Conservation (phyloP, 108 stramenopile species). For the Fistulifera pelliculosa region DNA sequence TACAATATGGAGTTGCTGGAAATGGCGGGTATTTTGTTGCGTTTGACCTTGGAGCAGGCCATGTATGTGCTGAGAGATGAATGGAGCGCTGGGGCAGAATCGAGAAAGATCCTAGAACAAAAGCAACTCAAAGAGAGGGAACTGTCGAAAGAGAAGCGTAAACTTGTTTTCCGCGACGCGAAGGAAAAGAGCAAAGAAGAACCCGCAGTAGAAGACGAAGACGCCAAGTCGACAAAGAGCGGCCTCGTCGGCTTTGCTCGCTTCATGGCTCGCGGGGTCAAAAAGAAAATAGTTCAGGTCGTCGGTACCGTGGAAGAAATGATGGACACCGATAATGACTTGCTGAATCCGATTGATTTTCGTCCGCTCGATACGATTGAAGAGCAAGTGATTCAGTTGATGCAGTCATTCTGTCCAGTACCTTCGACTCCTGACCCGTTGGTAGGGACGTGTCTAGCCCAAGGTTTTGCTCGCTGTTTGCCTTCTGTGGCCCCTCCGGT, state of each 20-base stretch:
- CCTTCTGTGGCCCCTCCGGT: slow-evolving; percentile 50
- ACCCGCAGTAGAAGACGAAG: slow-evolving; percentile 10
- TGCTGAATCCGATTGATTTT: slow-evolving; percentile 57
- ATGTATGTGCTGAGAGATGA: slow-evolving; percentile 9
- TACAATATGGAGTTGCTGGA: slow-evolving; percentile 68
- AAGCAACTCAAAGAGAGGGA: neutral
- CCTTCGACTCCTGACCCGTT: slow-evolving; percentile 66
- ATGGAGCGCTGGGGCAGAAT: slow-evolving; percentile 1
- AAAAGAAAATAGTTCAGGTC: slow-evolving; percentile 32
- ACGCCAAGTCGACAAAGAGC: slow-evolving; percentile 4
- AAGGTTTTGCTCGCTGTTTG: slow-evolving; percentile 58
- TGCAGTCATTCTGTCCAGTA: slow-evolving; percentile 66
- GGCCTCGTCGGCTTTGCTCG: slow-evolving; percentile 57
- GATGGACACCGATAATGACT: slow-evolving; percentile 46
- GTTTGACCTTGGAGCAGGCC: slow-evolving; percentile 52
- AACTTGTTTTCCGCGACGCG: neutral
- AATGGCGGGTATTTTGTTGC: slow-evolving; percentile 49
- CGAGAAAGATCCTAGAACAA: neutral
- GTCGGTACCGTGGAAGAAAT: slow-evolving; percentile 45
- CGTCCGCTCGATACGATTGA: slow-evolving; percentile 58
- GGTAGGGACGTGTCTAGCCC: slow-evolving; percentile 59
- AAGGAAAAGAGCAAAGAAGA: slow-evolving; percentile 10
- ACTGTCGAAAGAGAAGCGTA: slow-evolving; percentile 2
- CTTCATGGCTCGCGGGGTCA: slow-evolving; percentile 70
- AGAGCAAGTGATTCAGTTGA: slow-evolving; percentile 53